Conservation (phyloP, 2,329 filamentous ascomycete genomes). For the Alternaria angustiovoidea region DNA sequence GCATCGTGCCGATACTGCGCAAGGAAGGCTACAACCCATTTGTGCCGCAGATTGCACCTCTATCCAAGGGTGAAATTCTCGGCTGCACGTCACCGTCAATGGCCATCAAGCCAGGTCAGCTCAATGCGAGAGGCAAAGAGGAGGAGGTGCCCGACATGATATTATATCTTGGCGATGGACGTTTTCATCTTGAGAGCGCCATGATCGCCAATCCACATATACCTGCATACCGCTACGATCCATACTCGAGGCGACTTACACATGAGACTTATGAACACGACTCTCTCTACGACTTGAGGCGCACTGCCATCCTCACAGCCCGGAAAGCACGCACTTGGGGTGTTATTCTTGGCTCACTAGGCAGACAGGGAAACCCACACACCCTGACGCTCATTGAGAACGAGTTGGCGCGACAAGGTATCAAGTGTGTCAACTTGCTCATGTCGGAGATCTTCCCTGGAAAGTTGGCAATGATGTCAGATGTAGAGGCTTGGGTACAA, state of each 20-base stretch:
- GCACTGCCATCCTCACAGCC: constrained; percentile 78
- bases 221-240: constrained; percentile 95
- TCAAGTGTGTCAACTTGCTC: constrained; percentile 84
- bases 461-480: constrained; percentile 88
- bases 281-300: constrained; percentile 84
- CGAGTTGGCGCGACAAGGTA: constrained; percentile 72
- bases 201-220: constrained; percentile 98
- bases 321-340: constrained; percentile 88
- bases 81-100: constrained; percentile 87
- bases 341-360: constrained; percentile 89
- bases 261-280: constrained; percentile 91
- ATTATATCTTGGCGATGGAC: constrained; percentile 88
- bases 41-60: constrained; percentile 89
- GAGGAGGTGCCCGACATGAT: constrained; percentile 69
- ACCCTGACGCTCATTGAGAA: constrained; percentile 88
- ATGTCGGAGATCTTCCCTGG: constrained; percentile 96
- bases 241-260: constrained; percentile 90
- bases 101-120: constrained; percentile 43
- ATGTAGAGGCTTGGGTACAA: constrained; percentile 98
- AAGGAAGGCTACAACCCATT: constrained; percentile 84
- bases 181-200: constrained; percentile 95
- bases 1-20: constrained; percentile 78
- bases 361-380: constrained; percentile 93
- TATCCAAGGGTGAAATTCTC: constrained; percentile 94
- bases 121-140: constrained; percentile 58